phyloP scores from a whole-genome alignment of 306 rosid genomes.

The Biancaea sappan region DNA sequence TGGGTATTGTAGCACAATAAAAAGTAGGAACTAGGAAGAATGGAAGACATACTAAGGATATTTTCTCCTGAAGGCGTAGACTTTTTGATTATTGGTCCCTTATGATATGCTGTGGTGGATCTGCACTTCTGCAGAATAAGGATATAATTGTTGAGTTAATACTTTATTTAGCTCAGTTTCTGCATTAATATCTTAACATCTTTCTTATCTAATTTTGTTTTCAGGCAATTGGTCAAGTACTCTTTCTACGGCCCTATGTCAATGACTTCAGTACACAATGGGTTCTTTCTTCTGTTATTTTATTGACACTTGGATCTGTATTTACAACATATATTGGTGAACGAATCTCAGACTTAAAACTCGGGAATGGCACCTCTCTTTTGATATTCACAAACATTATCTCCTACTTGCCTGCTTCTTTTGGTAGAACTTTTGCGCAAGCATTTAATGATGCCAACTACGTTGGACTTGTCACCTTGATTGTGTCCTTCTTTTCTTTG shows the following conservation, averaged over 20 bases:
- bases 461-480: constrained; percentile 69
- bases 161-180: constrained; percentile 20
- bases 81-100: not conserved
- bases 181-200: constrained; percentile 14
- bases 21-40: not conserved
- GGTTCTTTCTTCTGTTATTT: constrained; percentile 78
- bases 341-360: constrained; percentile 86
- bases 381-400: constrained; percentile 95
- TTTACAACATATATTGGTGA: constrained; percentile 89
- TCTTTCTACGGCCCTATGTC: constrained; percentile 89
- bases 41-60: not conserved
- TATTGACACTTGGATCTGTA: constrained; percentile 86
- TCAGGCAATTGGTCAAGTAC: constrained; percentile 97
- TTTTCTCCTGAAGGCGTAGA: not conserved
- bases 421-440: constrained; percentile 77
- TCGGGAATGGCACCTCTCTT: constrained; percentile 96
- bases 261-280: constrained; percentile 80
- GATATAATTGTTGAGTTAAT: not conserved
- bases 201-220: constrained; percentile 25
- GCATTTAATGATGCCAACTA: constrained; percentile 90
- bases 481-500: constrained; percentile 73
- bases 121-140: not conserved
- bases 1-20: not conserved
- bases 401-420: constrained; percentile 97
- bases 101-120: not conserved